Percentiles rank a stretch among this genome's conserved stretches.
Conservation (phyloP, 176 grass and related monocot genomes). For the Bolboschoenus planiculmis region DNA sequence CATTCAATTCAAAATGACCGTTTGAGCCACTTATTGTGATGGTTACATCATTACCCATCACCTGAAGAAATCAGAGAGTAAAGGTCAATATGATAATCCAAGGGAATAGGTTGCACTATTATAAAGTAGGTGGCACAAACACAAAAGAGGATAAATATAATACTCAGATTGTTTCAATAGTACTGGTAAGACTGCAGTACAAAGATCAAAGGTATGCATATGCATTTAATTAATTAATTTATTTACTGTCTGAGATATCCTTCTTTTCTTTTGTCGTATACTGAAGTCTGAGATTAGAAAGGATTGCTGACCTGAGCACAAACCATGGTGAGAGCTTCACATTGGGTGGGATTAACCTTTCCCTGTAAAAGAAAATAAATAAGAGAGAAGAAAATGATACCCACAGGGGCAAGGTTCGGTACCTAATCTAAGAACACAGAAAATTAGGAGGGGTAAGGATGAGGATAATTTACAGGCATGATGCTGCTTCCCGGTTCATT, state of each 20-base stretch:
- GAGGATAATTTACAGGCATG: slow-evolving; percentile 67
- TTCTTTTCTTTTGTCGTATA: not conserved
- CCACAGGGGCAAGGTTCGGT: not conserved
- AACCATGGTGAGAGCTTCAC: slow-evolving; percentile 98
- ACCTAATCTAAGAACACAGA: slow-evolving; percentile 15
- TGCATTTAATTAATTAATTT: not conserved
- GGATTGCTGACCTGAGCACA: slow-evolving; percentile 71
- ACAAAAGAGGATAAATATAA: not conserved
- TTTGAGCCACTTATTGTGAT: slow-evolving; percentile 85
- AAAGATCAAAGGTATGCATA: not conserved
- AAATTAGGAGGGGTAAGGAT: not conserved
- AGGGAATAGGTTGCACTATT: not conserved
- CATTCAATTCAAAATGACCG: slow-evolving; percentile 96
- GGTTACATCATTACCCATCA: slow-evolving; percentile 90
- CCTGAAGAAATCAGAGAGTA: slow-evolving; percentile 38
- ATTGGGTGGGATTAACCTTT: slow-evolving; percentile 97
- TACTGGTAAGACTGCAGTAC: not conserved
- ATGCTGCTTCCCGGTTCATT: slow-evolving; percentile 99
- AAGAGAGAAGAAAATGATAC: not conserved
- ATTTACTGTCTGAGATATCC: not conserved
- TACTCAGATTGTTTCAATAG: not conserved
- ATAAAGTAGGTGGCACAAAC: not conserved
- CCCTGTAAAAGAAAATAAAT: slow-evolving; percentile 43
- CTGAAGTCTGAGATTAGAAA: not conserved
- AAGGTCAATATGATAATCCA: not conserved